Conservation (phyloP, 805 yeast genomes). For the Starmerella powellii region DNA sequence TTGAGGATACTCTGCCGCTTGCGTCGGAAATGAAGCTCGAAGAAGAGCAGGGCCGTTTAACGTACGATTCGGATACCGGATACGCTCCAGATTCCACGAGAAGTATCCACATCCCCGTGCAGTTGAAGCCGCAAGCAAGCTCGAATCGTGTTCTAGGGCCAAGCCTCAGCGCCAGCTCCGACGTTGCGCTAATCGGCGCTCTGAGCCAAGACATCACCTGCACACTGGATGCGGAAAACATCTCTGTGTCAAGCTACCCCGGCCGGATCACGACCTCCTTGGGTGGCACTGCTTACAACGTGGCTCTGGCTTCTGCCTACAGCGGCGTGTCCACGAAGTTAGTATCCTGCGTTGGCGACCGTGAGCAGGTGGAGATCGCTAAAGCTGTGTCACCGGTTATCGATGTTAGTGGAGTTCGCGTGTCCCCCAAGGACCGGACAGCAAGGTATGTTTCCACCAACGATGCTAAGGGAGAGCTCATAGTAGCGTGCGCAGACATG, state of each 20-base stretch:
- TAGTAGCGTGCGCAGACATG: constrained; percentile 81
- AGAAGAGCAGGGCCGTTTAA: no score
- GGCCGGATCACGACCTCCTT: constrained; percentile 44
- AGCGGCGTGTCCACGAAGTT: constrained; percentile 20
- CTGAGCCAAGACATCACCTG: constrained; percentile 65
- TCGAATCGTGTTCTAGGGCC: constrained; percentile 2
- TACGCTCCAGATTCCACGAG: neutral
- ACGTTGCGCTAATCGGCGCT: constrained; percentile 52
- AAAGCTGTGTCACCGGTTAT: constrained; percentile 22
- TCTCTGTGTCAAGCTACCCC: constrained; percentile 53
- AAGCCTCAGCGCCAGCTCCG: neutral
- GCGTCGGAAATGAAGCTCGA: no score
- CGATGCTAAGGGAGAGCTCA: constrained; percentile 45
- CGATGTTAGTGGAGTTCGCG: constrained; percentile 34
- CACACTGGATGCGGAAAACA: constrained; percentile 30
- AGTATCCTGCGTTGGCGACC: constrained; percentile 18
- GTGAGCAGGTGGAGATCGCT: constrained; percentile 23
- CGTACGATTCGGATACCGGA: no score
- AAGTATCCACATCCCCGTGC: constrained; percentile 7
- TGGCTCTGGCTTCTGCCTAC: constrained; percentile 50
- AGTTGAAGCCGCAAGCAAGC: constrained; percentile 7
- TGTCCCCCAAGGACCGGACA: constrained; percentile 31
- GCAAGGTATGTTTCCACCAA: constrained; percentile 70
- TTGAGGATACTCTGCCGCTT: neutral
- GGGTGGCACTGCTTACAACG: constrained; percentile 82